Evolutionary conservation across 2,329 filamentous ascomycete genomes (phyloP).

Genomic region (Emmonsia crescens): DNA sequence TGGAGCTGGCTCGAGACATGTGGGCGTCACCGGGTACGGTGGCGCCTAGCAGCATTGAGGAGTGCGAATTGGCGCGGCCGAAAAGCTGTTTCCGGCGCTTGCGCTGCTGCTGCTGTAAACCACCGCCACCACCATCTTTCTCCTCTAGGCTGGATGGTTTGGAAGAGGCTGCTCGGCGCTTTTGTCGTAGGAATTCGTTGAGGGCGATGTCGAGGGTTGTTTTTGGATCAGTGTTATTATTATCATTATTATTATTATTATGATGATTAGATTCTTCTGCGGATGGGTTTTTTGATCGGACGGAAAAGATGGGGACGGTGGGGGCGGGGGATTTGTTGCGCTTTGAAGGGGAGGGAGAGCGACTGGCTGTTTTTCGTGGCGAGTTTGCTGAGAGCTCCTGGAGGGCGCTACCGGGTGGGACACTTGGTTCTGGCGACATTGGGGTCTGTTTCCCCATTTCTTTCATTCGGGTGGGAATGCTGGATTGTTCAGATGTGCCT

Average conservation of each 20-base stretch:
- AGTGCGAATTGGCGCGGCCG: constrained; percentile 32
- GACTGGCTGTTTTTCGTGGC: constrained; percentile 11
- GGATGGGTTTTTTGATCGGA: background rate
- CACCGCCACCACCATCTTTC: constrained; percentile 14
- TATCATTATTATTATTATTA: background rate
- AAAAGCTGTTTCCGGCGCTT: constrained; percentile 29
- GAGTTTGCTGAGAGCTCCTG: constrained; percentile 13
- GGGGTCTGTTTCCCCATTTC: background rate
- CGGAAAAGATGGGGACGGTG: background rate
- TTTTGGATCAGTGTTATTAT: background rate
- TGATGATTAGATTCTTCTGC: background rate
- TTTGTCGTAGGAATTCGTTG: constrained; percentile 32
- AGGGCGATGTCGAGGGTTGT: constrained; percentile 20
- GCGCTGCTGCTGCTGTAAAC: constrained; percentile 3
- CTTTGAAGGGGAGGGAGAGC: constrained; percentile 17
- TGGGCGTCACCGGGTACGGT: background rate
- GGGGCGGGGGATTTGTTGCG: constrained; percentile 1
- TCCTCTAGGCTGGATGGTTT: constrained; percentile 18
- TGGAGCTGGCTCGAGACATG: constrained; percentile 38
- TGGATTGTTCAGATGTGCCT: background rate
- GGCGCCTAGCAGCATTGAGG: constrained; percentile 21
- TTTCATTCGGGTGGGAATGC: background rate
- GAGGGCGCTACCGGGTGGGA: constrained; percentile 5
- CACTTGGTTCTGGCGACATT: background rate
- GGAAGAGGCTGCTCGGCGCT: constrained; percentile 23